A percentile compares a stretch with the other conserved stretches of the same genome.
phyloP scores from a whole-genome alignment of 345 rosid genomes.

The Clausena lansium region DNA sequence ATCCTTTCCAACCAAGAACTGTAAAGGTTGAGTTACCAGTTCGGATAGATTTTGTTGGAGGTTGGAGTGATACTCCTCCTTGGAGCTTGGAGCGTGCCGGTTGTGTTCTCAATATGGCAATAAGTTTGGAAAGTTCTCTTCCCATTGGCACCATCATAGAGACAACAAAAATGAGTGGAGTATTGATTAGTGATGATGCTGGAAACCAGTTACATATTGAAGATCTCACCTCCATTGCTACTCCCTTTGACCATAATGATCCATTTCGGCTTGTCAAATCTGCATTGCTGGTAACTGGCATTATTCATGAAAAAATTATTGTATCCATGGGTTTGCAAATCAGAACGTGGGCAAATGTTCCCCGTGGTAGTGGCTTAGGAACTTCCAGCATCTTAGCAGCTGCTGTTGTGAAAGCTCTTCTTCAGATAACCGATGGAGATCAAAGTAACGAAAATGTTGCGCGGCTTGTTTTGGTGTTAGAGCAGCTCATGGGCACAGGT shows the following conservation, averaged over 20 bases:
- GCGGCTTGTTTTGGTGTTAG: conserved; percentile 81
- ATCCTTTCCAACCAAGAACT: conserved; percentile 40
- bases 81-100: conserved; percentile 98
- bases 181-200: conserved; percentile 66
- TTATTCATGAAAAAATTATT: conserved; percentile 43
- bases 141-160: conserved; percentile 84
- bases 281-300: conserved; percentile 77
- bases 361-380: conserved; percentile 96
- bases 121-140: conserved; percentile 75
- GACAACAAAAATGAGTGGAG: conserved; percentile 57
- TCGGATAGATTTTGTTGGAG: conserved; percentile 93
- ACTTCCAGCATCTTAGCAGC: conserved; percentile 98
- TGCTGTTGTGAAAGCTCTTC: conserved; percentile 88
- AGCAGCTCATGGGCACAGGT: conserved; percentile 99
- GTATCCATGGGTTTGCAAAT: conserved; percentile 54
- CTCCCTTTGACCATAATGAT: conserved; percentile 68
- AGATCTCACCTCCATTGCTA: conserved; percentile 46
- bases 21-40: conserved; percentile 84
- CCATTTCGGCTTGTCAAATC: conserved; percentile 50
- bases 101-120: conserved; percentile 90
- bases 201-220: conserved; percentile 55
- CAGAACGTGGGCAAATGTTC: conserved; percentile 90
- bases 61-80: conserved; percentile 99
- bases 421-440: conserved; percentile 70
- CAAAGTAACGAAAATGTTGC: conserved; percentile 83